A percentile compares a stretch with the other conserved stretches of the same genome.
These are phyloP conservation scores for Tetracladium maxilliforme DNA, from an alignment of 2,329 filamentous ascomycete species.

Conservation along the genomic window DNA sequence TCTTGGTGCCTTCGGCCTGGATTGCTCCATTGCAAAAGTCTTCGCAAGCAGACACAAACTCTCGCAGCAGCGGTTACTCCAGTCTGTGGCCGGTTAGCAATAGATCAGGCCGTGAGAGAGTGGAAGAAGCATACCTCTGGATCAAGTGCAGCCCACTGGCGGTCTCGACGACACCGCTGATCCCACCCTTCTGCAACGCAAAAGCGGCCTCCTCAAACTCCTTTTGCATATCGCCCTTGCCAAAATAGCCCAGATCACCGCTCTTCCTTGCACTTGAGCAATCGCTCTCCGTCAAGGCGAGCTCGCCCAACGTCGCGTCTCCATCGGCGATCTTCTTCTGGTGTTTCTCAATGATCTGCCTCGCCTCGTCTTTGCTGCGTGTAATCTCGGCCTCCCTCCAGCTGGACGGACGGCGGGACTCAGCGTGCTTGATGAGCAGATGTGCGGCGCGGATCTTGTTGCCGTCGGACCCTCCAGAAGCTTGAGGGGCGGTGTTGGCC, in stretches of 20 bases:
- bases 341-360: constrained; percentile 59
- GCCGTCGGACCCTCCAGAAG: constrained; percentile 14
- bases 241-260: constrained; percentile 91
- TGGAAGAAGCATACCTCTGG: constrained; percentile 50
- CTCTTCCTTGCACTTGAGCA: constrained; percentile 91
- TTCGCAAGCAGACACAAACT: no score
- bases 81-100: constrained; percentile 3
- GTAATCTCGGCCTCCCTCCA: constrained; percentile 89
- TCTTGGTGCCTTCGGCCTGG: no score
- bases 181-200: constrained; percentile 69
- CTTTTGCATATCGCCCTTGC: constrained; percentile 91
- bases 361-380: constrained; percentile 75
- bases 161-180: constrained; percentile 80
- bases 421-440: constrained; percentile 83
- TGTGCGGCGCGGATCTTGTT: constrained; percentile 85
- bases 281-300: constrained; percentile 82
- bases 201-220: constrained; percentile 97
- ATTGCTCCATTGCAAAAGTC: no score
- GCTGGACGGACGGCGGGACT: constrained; percentile 77
- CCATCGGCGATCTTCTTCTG: constrained; percentile 64
- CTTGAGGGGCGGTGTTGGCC: constrained; percentile 26
- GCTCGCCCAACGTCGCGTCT: constrained; percentile 56
- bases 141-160: constrained; percentile 93
- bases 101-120: not conserved
- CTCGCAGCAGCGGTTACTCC: constrained; percentile 3